Base-by-base conservation (phyloP, 345 rosid genomes). In the Sisymbrium irio region DNA sequence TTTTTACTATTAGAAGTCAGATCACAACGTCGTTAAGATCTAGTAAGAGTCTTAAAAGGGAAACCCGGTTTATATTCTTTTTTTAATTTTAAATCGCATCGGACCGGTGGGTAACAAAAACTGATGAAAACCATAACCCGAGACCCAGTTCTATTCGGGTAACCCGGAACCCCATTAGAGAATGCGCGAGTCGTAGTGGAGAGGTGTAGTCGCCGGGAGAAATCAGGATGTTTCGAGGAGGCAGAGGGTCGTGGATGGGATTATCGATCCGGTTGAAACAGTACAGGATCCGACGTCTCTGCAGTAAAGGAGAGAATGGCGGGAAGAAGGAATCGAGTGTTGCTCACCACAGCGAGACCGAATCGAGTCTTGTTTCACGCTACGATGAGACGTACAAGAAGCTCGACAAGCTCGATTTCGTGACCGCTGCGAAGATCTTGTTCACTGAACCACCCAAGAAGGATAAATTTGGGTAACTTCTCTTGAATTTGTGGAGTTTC, bases 391-490 rank as follows among this genome's bases (percentile, higher is more conserved):
- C 86, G 0, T 87, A 86, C 51, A 75, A 78, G 76, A 86, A 87
- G 76, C 85, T 95, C 15, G 90, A 87, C 45, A 88, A 87, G 35
- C 89, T 92, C 41, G 93, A 95, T 77, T 89, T 92, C 85, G 77
- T 57, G 67, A 85, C 87, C 7, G 96, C 99, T 22, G 77, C 97
- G 41, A 83, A 87, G 79, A 90, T 95, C 37, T 81, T 95, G 74
- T 90, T 90, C 84, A 75, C 84, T 58, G 80, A 73, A n/a, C 80
- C 87, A 18, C 84, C 92, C 2, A 90, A 83, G 73, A 83, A 81
- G 64, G 87, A 83, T 75, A 83, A 88, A 69, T 90, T 92, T 50
- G 99, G 97, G 97, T 95, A 88, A 49, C 27, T 13, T 57, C 60
- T 57, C 53, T n/a, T n/a, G n/a, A n/a, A n/a, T n/a, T n/a, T n/a